Evolutionary conservation across 2,329 filamentous ascomycete species (phyloP), one percentile per base, ranked within the genome.

Genomic region (Talaromyces sp.): DNA sequence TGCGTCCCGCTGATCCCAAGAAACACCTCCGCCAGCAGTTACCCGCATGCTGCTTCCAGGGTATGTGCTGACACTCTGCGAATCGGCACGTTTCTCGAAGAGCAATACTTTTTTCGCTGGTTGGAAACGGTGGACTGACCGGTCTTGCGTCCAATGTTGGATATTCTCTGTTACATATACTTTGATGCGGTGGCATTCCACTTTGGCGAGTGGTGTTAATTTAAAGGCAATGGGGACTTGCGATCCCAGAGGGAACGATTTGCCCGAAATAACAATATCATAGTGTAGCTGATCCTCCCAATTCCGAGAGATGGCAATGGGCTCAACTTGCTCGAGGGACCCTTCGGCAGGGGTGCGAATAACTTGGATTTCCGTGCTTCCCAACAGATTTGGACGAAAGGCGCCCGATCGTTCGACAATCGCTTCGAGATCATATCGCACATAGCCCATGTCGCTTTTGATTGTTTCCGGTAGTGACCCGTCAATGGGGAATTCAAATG

Each of bases 241-340:
- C 44, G 89, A 85, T 17, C 93, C 93, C 22, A 97, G 84, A 0
- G 93, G 91, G 63, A 97, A 97, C 0, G 92, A 96, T 81, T 96
- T 96, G 59, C 93, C 93, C 1, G 92, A 96, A 59, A 97, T 96
- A 72, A 96, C 88, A 67, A 97, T 96, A 70, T 97, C 93, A 77
- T 97, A 97, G 70, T 96, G 92, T 33, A 97, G 81, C 71, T 96
- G 93, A 67, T 97, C 92, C 72, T 97, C 93, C 93, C 93, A 97
- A 64, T 91, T 92, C 22, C 93, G 84, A 65, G 90, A 93, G 70
- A 97, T 96, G 11, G 92, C 93, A 69, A 97, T 96, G 2, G 93
- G 93, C 72, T 97, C 93, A 28, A 92, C 89, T 74, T 92, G 92
- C 74, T 97, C 93, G 27, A 96, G 80, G 0, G 92, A 96, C 53